phyloP scores from a whole-genome alignment of 352 stramenopile species.

The Phytophthora vignae region DNA sequence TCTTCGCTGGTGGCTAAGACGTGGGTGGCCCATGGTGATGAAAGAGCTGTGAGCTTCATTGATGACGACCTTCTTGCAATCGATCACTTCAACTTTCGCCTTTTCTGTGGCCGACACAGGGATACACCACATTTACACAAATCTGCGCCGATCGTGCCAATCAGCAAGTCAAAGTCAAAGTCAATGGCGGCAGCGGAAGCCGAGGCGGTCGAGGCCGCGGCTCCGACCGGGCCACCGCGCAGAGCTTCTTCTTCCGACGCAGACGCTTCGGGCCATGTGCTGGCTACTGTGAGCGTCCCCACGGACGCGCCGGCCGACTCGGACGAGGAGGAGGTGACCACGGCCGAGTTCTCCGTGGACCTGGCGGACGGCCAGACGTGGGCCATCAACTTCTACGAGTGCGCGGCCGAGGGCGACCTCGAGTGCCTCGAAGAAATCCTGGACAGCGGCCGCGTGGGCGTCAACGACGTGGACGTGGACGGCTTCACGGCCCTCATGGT shows the following conservation, averaged over 20 bases:
- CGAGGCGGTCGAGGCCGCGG: conserved; percentile 1
- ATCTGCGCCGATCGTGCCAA: neutral
- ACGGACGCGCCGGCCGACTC: conserved; percentile 21
- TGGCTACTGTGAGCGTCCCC: conserved; percentile 8
- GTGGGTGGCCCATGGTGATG: too few relatives aligned
- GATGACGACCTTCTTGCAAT: neutral
- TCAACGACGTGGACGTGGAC: conserved; percentile 84
- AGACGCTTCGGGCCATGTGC: neutral
- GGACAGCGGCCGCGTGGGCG: conserved; percentile 59
- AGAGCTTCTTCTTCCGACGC: conserved; percentile 7
- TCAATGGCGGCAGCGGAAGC: conserved; percentile 4
- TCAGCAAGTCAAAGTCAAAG: conserved; percentile 17
- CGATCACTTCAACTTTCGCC: neutral
- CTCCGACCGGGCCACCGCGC: neutral
- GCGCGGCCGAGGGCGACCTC: conserved; percentile 74
- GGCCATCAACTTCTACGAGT: conserved; percentile 78
- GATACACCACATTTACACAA: conserved; percentile 12
- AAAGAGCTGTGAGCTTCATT: too few relatives aligned
- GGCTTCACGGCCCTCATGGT: conserved; percentile 90
- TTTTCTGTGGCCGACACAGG: neutral
- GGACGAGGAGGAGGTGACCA: conserved; percentile 65
- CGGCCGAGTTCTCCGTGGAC: conserved; percentile 74
- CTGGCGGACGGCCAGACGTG: conserved; percentile 62
- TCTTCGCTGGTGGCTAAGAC: too few relatives aligned
- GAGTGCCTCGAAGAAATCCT: conserved; percentile 67